These are phyloP conservation scores for Fraxinus latifolia DNA, from an alignment of 305 asterid genomes.

Conservation along the genomic window DNA sequence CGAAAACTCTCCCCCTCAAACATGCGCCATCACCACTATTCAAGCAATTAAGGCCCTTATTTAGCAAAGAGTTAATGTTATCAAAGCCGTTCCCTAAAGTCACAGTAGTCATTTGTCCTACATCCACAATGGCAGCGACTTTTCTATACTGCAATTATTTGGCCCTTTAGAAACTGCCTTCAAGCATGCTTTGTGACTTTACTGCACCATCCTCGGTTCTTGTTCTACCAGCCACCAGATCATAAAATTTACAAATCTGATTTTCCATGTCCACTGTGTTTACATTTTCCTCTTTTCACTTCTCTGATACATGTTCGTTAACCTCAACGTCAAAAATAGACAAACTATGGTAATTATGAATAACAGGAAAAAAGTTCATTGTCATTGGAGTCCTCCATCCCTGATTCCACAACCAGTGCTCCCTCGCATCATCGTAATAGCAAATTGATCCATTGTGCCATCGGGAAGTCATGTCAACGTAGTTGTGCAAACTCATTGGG, in stretches of 20 bases:
- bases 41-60: neutral
- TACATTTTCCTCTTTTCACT: neutral
- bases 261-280: neutral
- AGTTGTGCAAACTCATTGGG: neutral
- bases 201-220: neutral
- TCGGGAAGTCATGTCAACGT: neutral
- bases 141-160: neutral
- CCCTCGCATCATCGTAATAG: neutral
- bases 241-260: neutral
- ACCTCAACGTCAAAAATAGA: neutral
- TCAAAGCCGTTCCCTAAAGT: neutral
- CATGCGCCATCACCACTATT: neutral
- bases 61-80: neutral
- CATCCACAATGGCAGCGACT: neutral
- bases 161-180: neutral
- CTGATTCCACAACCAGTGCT: neutral
- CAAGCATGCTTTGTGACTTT: neutral
- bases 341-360: neutral
- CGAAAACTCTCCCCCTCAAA: neutral
- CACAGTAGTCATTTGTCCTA: neutral
- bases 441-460: neutral
- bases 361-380: neutral
- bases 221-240: neutral
- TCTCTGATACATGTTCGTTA: neutral
- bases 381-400: neutral